phyloP scores from a whole-genome alignment of 2,329 filamentous ascomycete genomes.

The Penicillium sp. region DNA sequence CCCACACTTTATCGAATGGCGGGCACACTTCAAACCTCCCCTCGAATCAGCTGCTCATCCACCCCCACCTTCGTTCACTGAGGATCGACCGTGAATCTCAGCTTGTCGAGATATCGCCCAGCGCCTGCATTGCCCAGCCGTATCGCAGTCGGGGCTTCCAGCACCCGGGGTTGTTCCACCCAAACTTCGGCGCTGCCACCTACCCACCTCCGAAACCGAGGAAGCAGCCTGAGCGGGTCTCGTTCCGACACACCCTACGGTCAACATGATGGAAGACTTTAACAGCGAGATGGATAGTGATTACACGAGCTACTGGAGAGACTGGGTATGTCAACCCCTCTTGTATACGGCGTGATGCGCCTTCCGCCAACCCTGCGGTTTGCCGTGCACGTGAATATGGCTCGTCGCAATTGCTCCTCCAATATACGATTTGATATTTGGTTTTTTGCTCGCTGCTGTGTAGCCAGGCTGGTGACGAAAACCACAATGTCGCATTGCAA shows the following conservation, averaged over 20 bases:
- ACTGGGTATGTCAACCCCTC: slow-evolving; percentile 75
- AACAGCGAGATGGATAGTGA: slow-evolving; percentile 98
- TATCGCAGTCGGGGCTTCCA: slow-evolving; percentile 14
- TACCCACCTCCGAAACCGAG: slow-evolving; percentile 16
- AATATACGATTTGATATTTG: not conserved
- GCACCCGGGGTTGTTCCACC: slow-evolving; percentile 21
- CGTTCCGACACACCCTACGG: slow-evolving; percentile 5
- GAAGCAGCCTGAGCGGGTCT: slow-evolving; percentile 12
- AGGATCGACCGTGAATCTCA: not conserved
- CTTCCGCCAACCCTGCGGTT: slow-evolving; percentile 9
- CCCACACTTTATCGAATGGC: slow-evolving; percentile 14
- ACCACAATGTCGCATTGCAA: not conserved
- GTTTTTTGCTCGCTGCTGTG: not conserved
- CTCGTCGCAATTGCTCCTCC: not conserved
- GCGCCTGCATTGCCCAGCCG: slow-evolving; percentile 5
- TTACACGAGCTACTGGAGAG: slow-evolving; percentile 98
- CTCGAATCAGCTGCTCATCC: slow-evolving; percentile 9
- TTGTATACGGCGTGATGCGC: slow-evolving; percentile 8
- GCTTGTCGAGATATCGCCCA: not conserved
- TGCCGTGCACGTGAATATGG: slow-evolving; percentile 3
- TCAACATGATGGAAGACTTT: slow-evolving; percentile 82
- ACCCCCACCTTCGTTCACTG: slow-evolving; percentile 1
- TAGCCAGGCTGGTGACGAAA: not conserved
- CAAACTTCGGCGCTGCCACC: slow-evolving; percentile 19
- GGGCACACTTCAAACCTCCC: slow-evolving; percentile 7